These are phyloP conservation scores for Solanum ossicruentum DNA, from an alignment of 257 asterid species.

Conservation along the genomic window DNA sequence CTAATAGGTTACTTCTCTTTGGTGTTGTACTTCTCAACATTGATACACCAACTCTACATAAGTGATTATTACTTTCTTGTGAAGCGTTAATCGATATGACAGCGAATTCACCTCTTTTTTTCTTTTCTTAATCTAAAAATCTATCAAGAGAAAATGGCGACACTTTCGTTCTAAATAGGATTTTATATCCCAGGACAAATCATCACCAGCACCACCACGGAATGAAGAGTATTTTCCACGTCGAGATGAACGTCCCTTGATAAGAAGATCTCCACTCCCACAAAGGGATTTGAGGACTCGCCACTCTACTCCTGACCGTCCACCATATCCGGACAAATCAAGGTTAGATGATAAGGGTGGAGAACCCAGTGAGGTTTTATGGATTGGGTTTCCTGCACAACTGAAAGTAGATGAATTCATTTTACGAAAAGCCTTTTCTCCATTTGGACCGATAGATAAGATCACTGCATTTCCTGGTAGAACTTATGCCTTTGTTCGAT, in stretches of 20 bases:
- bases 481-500: conserved; percentile 86
- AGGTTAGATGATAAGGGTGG: conserved; percentile 40
- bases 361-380: conserved; percentile 86
- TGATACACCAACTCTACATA: not conserved
- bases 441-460: conserved; percentile 81
- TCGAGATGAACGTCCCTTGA: conserved; percentile 35
- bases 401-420: conserved; percentile 72
- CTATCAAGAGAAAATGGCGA: not conserved
- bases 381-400: conserved; percentile 92
- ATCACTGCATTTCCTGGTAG: conserved; percentile 93
- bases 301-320: conserved; percentile 35
- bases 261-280: conserved; percentile 45
- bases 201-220: conserved; percentile 15
- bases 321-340: conserved; percentile 36
- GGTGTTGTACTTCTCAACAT: not conserved
- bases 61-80: not conserved
- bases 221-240: conserved; percentile 43
- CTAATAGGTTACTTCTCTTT: not conserved
- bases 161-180: conserved; percentile 15
- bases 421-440: conserved; percentile 73
- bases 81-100: not conserved
- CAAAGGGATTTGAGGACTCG: conserved; percentile 57
- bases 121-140: not conserved
- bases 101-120: not conserved
- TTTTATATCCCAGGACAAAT: conserved; percentile 64